Conservation (phyloP, 345 rosid species). For the Hirschfeldia incana region DNA sequence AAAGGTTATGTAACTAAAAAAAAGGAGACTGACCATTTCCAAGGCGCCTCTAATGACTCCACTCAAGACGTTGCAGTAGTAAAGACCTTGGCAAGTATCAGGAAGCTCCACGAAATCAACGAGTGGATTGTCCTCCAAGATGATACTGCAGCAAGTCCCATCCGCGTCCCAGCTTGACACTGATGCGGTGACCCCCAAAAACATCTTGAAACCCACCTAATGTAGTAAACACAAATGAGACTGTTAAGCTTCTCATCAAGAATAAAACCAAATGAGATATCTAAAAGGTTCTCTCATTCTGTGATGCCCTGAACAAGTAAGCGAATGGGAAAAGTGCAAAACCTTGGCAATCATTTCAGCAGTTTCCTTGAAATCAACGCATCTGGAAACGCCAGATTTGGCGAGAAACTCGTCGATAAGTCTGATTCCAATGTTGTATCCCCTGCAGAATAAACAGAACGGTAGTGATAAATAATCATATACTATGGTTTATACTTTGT, state of each 20-base stretch:
- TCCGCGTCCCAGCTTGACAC: slow-evolving; percentile 84
- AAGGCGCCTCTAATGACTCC: slow-evolving; percentile 92
- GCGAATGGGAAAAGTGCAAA: background rate
- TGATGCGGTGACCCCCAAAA: slow-evolving; percentile 82
- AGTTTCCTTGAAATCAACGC: slow-evolving; percentile 89
- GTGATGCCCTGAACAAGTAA: background rate
- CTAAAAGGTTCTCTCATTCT: background rate
- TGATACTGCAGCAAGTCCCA: slow-evolving; percentile 78
- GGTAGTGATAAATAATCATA: background rate
- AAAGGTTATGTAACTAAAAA: background rate
- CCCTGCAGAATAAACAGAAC: slow-evolving; percentile 53
- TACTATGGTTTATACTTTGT: too few species aligned
- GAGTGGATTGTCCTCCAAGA: slow-evolving; percentile 89
- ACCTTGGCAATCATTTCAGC: slow-evolving; percentile 93
- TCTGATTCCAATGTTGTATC: slow-evolving; percentile 83
- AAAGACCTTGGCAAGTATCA: slow-evolving; percentile 88
- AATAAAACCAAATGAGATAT: background rate
- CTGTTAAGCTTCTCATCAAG: background rate
- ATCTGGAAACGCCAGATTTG: slow-evolving; percentile 83
- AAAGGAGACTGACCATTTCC: slow-evolving; percentile 66
- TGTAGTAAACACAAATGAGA: background rate
- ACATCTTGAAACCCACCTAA: slow-evolving; percentile 97
- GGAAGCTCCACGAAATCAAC: slow-evolving; percentile 97
- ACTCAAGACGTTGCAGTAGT: slow-evolving; percentile 83
- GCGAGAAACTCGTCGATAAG: slow-evolving; percentile 89